Percentiles rank a stretch among this genome's conserved stretches.
Evolutionary conservation across 176 grass and related monocot genomes (phyloP).

Genomic region (Carex kokanica): DNA sequence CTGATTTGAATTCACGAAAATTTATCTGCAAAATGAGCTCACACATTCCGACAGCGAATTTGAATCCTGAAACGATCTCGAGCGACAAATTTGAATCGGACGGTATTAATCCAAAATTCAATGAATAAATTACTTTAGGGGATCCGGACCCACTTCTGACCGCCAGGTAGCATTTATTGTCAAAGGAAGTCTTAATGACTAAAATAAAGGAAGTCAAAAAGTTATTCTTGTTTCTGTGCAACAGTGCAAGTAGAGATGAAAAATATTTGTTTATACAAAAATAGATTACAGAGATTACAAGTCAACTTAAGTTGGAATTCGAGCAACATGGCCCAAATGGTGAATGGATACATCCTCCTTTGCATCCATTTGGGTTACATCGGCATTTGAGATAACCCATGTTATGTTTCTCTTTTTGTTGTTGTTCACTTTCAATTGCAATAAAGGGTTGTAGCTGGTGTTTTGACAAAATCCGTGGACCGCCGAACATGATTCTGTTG

Average conservation of each 20-base stretch:
- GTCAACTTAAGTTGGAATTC: not conserved
- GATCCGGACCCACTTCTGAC: too few relatives aligned
- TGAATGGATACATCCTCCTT: not conserved
- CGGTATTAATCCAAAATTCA: too few relatives aligned
- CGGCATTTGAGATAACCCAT: not conserved
- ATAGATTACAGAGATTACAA: not conserved
- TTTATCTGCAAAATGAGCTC: too few relatives aligned
- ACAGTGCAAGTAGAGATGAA: not conserved
- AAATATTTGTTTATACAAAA: not conserved
- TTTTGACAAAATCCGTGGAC: too few relatives aligned
- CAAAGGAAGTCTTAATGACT: not conserved
- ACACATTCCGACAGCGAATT: too few relatives aligned
- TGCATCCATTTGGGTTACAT: not conserved
- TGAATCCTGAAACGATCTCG: too few relatives aligned
- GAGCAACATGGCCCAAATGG: not conserved
- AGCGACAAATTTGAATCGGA: too few relatives aligned
- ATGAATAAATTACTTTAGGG: too few relatives aligned
- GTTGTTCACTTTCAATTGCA: not conserved
- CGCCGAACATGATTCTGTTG: too few relatives aligned
- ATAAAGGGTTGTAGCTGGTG: not conserved
- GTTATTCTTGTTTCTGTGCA: not conserved
- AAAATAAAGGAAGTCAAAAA: slow-evolving; percentile 9
- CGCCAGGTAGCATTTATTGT: not conserved
- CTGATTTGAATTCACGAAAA: too few relatives aligned
- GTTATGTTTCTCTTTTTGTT: not conserved